Base-by-base conservation (phyloP, 495 filamentous ascomycete genomes). In the Aspergillus bridgeri region DNA sequence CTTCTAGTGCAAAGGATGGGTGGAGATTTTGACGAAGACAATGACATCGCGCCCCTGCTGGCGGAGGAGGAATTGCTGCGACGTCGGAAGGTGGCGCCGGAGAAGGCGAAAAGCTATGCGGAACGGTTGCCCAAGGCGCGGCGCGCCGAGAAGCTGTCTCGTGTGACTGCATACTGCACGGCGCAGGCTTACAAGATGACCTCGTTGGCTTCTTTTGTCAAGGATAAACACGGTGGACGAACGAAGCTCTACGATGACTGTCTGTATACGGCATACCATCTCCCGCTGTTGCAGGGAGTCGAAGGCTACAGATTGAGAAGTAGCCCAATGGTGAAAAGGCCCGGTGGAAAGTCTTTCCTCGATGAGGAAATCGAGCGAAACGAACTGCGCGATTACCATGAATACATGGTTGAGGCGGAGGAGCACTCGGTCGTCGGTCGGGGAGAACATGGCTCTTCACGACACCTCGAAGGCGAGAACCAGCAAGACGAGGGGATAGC, bases 201-300 rank as follows among this genome's bases (percentile, higher is more conserved):
- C 63, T 82, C 86, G 23, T 88, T 91, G 43, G 90, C 91, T 19
- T 83, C 89, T 47, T 99, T 99, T 75, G 80, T 96, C 38, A 89
- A 88, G 67, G 90, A 87, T 47, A 84, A 84, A 66, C 94, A 99
- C 80, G 87, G 87, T n/a, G 95, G 91, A 0, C 84, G 89, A 74
- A 96, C 92, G 43, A 99, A 99, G 71, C 80, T 98, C n/a, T 99
- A 99, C 70, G 95, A 98, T 71, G 95, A 99, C 67, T 98, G 95
- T 66, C 79, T 99, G 19, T 99, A 99, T 65, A 89, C 86, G 5
- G 94, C 93, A 27, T 99, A 98, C 71, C 92, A 98, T 74, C 75
- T 96, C 23, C 94, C 94, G 8, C 70, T 99, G 49, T 75, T 98
- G 50, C 87, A 89, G 6, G 95, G 94, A 0, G 79, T 77, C 45